Evolutionary conservation across 108 stramenopile genomes (phyloP), one percentile per base, ranked within the genome.

Genomic region (Skeletonema costatum): DNA sequence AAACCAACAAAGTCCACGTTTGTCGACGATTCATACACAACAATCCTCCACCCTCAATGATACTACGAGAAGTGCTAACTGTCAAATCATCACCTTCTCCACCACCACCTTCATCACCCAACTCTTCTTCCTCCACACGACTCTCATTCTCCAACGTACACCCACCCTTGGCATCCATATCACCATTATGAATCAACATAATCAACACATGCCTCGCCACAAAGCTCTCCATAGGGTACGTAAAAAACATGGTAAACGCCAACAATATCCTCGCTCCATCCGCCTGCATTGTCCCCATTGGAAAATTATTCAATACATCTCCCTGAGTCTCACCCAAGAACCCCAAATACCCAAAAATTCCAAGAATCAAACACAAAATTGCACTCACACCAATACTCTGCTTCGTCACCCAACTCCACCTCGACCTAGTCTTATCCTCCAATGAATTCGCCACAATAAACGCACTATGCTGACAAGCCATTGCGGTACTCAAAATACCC

Each of bases 401-500:
- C 32, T 64, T 80, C 2, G 91, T 92, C 0, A 94, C 93, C 33
- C 68, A 63, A 17, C 85, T 82, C 93, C 93, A 94, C 2, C 88
- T 77, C 33, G 12, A 3, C 13, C 77, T 14, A 8, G 89, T 91
- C 17, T 86, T 77, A 42, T 92, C 75, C 39, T 65, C 75, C 21
- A 94, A 62, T 0, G 90, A 89, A 9, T 86, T 86, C 19, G 78
- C 73, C 1, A 92, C 90, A 66, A 94, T 89, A 73, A 94, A 94
- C 1, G 93, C 93, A 16, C 89, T 90, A 80, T 94, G 93, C 64
- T 94, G 93, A 78, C 93, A 94, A 14, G 90, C 88, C 91, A 92
- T 92, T 68, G 93, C 91, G 21, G 88, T 90, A 21, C 80, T 85
- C 35, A 95, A 66, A 21, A 93, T 89, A 8, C 94, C 94, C 70